These are phyloP conservation scores for Diaporthe citrichinensis DNA, from an alignment of 2,329 filamentous ascomycete species.

Conservation along the genomic window DNA sequence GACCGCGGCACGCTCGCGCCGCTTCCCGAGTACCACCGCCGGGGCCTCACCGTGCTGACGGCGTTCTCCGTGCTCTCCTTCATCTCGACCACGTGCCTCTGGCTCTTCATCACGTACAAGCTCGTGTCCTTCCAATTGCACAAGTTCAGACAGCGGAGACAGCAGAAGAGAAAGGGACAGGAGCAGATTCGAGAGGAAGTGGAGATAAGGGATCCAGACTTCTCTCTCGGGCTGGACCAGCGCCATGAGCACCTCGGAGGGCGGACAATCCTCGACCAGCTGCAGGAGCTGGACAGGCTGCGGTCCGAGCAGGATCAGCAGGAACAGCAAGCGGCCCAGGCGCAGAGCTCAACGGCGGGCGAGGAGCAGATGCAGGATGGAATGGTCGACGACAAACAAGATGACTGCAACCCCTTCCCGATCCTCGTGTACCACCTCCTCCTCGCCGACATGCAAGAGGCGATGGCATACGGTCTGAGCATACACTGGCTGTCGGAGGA, in stretches of 20 bases:
- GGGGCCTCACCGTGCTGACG: conserved; percentile 38
- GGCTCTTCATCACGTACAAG: conserved; percentile 40
- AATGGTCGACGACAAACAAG: background rate
- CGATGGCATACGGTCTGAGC: conserved; percentile 39
- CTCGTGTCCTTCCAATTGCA: conserved; percentile 1
- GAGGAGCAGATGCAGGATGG: background rate
- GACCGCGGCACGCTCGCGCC: background rate
- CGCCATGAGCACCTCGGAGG: conserved; percentile 4
- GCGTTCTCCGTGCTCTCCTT: conserved; percentile 38
- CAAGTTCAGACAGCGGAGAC: background rate
- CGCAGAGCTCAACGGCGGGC: background rate
- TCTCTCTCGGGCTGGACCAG: conserved; percentile 6
- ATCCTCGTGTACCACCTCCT: conserved; percentile 42
- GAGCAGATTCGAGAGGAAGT: background rate
- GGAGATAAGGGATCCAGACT: background rate
- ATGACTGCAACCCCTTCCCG: conserved; percentile 41
- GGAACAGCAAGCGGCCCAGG: background rate
- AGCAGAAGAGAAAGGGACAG: background rate
- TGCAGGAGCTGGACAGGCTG: conserved; percentile 15
- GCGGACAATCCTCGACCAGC: conserved; percentile 4
- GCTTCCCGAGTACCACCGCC: conserved; percentile 32
- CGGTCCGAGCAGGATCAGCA: background rate
- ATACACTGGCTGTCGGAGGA: conserved; percentile 38
- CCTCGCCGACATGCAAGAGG: conserved; percentile 39
- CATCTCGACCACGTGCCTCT: conserved; percentile 35